Evolutionary conservation across 2,329 filamentous ascomycete genomes (phyloP).

Genomic region (Colletotrichum falcatum): DNA sequence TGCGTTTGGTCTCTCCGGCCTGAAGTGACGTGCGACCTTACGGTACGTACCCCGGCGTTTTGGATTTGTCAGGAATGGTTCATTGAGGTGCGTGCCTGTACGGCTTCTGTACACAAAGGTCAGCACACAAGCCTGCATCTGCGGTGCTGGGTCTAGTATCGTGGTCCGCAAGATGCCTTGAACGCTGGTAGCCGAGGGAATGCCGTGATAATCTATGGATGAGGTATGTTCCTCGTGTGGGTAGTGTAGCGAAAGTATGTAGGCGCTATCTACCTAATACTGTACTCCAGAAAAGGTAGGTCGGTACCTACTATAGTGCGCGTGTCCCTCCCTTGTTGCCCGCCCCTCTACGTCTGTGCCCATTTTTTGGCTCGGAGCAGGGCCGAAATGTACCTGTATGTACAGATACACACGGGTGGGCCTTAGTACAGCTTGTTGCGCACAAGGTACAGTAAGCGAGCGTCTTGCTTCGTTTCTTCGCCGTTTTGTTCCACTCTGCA

Average conservation of each 20-base stretch:
- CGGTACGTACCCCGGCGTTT: not conserved
- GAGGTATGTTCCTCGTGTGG: not conserved
- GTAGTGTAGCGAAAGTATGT: not conserved
- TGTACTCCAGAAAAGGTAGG: too few relatives aligned
- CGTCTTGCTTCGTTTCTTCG: not conserved
- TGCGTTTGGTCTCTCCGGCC: not conserved
- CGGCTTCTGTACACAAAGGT: constrained; percentile 2
- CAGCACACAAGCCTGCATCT: constrained; percentile 1
- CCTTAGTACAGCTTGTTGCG: not conserved
- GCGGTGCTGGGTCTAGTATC: not conserved
- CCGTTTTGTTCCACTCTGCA: not conserved
- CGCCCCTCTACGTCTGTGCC: too few relatives aligned
- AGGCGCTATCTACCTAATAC: too few relatives aligned
- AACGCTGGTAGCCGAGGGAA: not conserved
- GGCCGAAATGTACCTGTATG: too few relatives aligned
- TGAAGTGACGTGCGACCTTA: not conserved
- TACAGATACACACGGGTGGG: not conserved
- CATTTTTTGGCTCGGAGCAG: too few relatives aligned
- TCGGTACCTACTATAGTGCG: too few relatives aligned
- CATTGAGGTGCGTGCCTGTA: not conserved
- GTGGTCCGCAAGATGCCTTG: not conserved
- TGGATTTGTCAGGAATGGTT: not conserved
- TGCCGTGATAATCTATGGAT: not conserved
- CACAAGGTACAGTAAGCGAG: not conserved
- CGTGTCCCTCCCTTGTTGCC: too few relatives aligned